Evolutionary conservation across 2,329 filamentous ascomycete genomes (phyloP), one percentile per base, ranked within the genome.

Genomic region (Penicillium carneum): DNA sequence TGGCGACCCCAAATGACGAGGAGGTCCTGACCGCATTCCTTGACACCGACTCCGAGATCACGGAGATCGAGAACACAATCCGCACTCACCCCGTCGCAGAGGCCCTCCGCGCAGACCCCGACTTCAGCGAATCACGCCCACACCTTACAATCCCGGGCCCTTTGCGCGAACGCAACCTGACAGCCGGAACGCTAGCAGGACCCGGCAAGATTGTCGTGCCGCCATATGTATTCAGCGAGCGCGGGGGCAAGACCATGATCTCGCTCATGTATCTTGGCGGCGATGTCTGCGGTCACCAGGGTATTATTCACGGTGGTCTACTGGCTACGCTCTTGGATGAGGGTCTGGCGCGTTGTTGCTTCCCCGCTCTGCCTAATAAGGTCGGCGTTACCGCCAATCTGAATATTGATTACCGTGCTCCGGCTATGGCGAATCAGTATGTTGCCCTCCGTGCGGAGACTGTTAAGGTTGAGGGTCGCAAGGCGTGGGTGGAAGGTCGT

Each of bases 261-360:
- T 86, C 88, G 14, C 84, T 98, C 43, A 84, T 88, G 55, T 93
- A 93, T 74, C 84, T 97, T 0, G 94, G 94, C 1, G 79, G 84
- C 2, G 88, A 91, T 70, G 81, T 98, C 42, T 97, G 92, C 74
- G 94, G 94, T 1, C 93, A 98, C 76, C 91, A 92, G 6, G 92
- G 91, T 2, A 92, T 98, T 64, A 86, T 97, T 7, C 95, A 98
- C 76, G 94, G 94, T 52, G 94, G 94, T 0, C 81, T 97, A 66
- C 82, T 98, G 59, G 94, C 94, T n/a, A 97, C 94, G 12, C 84
- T 98, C 75, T 82, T 98, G 55, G 94, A 98, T 74, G 94, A 98
- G 77, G 92, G 92, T 0, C 82, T 98, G 45, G 94, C 91, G 34
- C 84, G 92, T 57, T 96, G 92, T 77, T 96, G 91, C 74, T 97